These are phyloP conservation scores for Penicillium cinerascens DNA, from an alignment of 495 filamentous ascomycete species.

Conservation along the genomic window DNA sequence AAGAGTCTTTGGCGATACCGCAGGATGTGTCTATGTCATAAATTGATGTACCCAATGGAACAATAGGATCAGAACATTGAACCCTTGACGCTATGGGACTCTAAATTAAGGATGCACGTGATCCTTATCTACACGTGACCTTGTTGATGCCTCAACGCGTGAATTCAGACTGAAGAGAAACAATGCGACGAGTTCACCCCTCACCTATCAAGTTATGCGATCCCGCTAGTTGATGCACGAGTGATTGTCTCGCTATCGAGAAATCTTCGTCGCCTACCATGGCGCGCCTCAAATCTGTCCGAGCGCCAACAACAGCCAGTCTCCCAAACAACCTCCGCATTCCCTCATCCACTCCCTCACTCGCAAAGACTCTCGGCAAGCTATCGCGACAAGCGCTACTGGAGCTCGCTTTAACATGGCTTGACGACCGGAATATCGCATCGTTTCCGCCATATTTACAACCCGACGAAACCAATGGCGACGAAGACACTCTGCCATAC, in stretches of 20 bases:
- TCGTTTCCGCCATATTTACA: slow-evolving; percentile 47
- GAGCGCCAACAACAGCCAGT: slow-evolving; percentile 47
- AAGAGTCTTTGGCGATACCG: too few species aligned
- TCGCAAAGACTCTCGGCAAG: slow-evolving; percentile 61
- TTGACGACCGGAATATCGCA: slow-evolving; percentile 57
- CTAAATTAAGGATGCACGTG: not conserved
- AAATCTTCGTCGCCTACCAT: slow-evolving; percentile 15
- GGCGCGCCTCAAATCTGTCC: slow-evolving; percentile 41
- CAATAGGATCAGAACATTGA: not conserved
- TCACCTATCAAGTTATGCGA: slow-evolving; percentile 3
- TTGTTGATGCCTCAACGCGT: slow-evolving; percentile 17
- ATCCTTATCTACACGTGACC: slow-evolving; percentile 25
- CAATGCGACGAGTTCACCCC: not conserved
- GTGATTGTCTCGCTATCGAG: not conserved
- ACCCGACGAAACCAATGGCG: slow-evolving; percentile 18
- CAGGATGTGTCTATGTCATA: not conserved
- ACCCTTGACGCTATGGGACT: not conserved
- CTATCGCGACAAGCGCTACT: slow-evolving; percentile 69
- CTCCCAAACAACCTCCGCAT: slow-evolving; percentile 56
- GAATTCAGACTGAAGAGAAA: not conserved
- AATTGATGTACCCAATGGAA: not conserved
- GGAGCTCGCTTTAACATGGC: slow-evolving; percentile 68
- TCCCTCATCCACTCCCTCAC: slow-evolving; percentile 58
- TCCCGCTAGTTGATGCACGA: not conserved
- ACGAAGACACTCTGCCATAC: slow-evolving; percentile 53